phyloP scores from a whole-genome alignment of 176 grass and related monocot genomes.

The Phoenix roebelenii region DNA sequence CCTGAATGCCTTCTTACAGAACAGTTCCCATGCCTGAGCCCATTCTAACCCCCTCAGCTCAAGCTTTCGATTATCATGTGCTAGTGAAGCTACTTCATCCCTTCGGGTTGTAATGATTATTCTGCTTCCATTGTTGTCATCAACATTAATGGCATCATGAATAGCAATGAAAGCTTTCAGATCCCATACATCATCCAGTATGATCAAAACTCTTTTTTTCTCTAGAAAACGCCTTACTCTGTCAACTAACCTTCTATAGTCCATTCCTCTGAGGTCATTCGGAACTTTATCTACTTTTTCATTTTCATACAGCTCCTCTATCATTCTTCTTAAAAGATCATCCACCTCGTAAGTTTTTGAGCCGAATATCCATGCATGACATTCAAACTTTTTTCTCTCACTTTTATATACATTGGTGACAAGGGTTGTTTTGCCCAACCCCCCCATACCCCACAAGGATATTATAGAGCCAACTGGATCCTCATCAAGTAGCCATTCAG shows the following conservation, averaged over 20 bases:
- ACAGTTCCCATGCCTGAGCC: constrained; percentile 24
- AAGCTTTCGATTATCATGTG: constrained; percentile 19
- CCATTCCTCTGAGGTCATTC: not conserved
- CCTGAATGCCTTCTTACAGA: constrained; percentile 32
- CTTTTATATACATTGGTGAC: constrained; percentile 11
- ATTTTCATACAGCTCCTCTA: not conserved
- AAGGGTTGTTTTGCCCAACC: constrained; percentile 17
- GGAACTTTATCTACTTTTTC: not conserved
- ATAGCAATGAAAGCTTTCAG: not conserved
- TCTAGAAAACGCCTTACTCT: not conserved
- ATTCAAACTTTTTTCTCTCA: not conserved
- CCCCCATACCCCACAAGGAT: constrained; percentile 5
- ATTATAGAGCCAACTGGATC: not conserved
- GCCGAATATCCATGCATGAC: constrained; percentile 20
- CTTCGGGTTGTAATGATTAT: constrained; percentile 24
- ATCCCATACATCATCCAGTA: constrained; percentile 40
- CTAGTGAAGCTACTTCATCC: constrained; percentile 22
- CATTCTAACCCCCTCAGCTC: constrained; percentile 12
- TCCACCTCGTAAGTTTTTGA: constrained; percentile 7
- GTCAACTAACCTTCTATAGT: not conserved
- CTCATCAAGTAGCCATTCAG: not conserved
- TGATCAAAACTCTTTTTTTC: constrained; percentile 22
- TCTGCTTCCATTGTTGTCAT: constrained; percentile 9
- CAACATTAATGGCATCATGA: not conserved
- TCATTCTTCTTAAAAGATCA: constrained; percentile 6